phyloP scores from a whole-genome alignment of 257 asterid genomes.

The Solanum lignicaule region DNA sequence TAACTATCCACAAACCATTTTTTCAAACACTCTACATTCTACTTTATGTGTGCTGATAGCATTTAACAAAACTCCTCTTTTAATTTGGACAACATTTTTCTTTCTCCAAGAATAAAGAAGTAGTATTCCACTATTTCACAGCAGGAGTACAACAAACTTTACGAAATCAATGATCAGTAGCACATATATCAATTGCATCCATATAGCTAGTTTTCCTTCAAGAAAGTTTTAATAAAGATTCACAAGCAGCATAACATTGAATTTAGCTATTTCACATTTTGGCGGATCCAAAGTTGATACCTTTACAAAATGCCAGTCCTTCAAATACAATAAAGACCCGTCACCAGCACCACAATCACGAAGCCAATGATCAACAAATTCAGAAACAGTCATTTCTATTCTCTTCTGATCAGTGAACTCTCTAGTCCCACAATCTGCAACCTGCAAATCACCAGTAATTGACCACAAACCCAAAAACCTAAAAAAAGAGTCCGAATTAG shows the following conservation, averaged over 20 bases:
- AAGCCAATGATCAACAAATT: slow-evolving; percentile 52
- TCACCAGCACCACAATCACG: slow-evolving; percentile 1
- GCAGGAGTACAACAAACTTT: neutral
- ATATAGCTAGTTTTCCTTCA: neutral
- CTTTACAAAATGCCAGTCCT: slow-evolving; percentile 98
- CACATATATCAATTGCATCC: neutral
- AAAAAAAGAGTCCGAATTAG: neutral
- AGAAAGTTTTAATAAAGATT: neutral
- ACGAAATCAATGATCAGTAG: neutral
- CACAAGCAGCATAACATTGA: neutral
- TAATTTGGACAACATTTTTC: neutral
- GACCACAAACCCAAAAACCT: neutral
- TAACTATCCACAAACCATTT: neutral
- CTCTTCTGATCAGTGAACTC: slow-evolving; percentile 85
- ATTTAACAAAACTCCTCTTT: neutral
- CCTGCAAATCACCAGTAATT: slow-evolving; percentile 26
- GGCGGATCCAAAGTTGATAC: slow-evolving; percentile 11
- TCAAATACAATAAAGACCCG: slow-evolving; percentile 53
- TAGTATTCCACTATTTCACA: neutral
- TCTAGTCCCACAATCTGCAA: slow-evolving; percentile 74
- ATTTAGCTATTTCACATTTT: neutral
- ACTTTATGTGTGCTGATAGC: neutral
- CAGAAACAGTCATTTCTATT: slow-evolving; percentile 71
- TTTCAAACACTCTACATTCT: neutral
- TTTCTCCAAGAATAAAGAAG: neutral